Percentiles rank a stretch among this genome's conserved stretches.
These are phyloP conservation scores for Colletotrichum sidae DNA, from an alignment of 2,329 filamentous ascomycete species.

Conservation along the genomic window DNA sequence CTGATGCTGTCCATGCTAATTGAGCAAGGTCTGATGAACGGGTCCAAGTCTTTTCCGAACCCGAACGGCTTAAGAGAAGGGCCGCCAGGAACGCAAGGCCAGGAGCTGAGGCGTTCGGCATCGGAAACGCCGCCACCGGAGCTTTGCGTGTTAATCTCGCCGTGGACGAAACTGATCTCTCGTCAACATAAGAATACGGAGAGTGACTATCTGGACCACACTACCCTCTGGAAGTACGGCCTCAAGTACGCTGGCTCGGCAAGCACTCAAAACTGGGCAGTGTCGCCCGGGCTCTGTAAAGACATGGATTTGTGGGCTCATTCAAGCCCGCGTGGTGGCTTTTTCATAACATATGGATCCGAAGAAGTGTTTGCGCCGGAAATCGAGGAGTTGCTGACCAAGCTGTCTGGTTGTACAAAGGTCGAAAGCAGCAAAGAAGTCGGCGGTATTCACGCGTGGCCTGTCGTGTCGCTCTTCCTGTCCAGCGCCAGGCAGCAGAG, in stretches of 20 bases:
- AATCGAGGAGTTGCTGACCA: slow-evolving; percentile 68
- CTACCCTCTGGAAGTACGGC: slow-evolving; percentile 76
- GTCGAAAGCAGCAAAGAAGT: slow-evolving; percentile 70
- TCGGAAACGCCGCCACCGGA: slow-evolving; percentile 46
- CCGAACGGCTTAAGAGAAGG: slow-evolving; percentile 21
- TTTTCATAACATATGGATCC: slow-evolving; percentile 77
- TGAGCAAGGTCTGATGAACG: slow-evolving; percentile 65
- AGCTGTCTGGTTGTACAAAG: slow-evolving; percentile 64
- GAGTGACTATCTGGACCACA: slow-evolving; percentile 80
- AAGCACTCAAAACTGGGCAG: slow-evolving; percentile 64
- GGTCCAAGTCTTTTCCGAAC: slow-evolving; percentile 34
- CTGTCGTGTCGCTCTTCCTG: slow-evolving; percentile 74
- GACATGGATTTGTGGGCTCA: slow-evolving; percentile 65
- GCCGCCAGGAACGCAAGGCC: slow-evolving; percentile 29
- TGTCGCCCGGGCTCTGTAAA: slow-evolving; percentile 52
- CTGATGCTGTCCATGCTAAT: slow-evolving; percentile 80
- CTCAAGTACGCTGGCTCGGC: slow-evolving; percentile 71
- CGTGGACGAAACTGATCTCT: slow-evolving; percentile 82
- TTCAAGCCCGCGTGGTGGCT: slow-evolving; percentile 74
- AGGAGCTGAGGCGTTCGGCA: slow-evolving; percentile 23
- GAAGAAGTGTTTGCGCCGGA: slow-evolving; percentile 84
- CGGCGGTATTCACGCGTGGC: slow-evolving; percentile 85
- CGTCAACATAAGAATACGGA: slow-evolving; percentile 73
- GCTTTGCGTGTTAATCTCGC: slow-evolving; percentile 80
- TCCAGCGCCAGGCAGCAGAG: slow-evolving; percentile 61